Evolutionary conservation across 106 monocot species (phyloP), one percentile per base, ranked within the genome.

Genomic region (Triglochin maritima): DNA sequence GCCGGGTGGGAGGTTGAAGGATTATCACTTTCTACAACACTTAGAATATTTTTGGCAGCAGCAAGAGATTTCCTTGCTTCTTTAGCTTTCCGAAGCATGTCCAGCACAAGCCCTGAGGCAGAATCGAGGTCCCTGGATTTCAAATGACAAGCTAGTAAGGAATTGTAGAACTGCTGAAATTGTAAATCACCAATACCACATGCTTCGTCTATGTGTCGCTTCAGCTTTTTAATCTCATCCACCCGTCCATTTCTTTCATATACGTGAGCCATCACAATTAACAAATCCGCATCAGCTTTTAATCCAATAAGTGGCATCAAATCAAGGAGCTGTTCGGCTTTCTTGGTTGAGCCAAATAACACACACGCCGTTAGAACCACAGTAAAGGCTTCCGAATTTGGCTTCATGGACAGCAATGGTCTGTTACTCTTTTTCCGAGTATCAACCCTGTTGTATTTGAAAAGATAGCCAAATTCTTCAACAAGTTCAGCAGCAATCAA

Each of bases 241-340:
- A 73, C 63, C 59, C 64, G 77, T 46, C 92, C 92, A 67, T 98
- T 98, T 51, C 72, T 88, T 57, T 98, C 98, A 79, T 86, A 88
- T 66, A 98, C 75, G 57, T 60, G 72, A 66, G 92, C 92, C 86
- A 88, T 92, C 17, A 81, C 61, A 63, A 98, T 82, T 45, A 98
- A 71, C 50, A 92, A 76, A 8, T 63, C 66, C 13, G 63, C 65
- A 61, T 86, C 80, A 62, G 86, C 69, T 77, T 78, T 91, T 65
- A 92, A 71, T 4, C 86, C 83, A 46, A 98, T 67, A 53, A 77
- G 78, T 42, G 92, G 91, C 80, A 98, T 88, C 59, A 98, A 61
- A 57, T 92, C 88, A 55, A 98, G 83, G 63, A 98, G 82, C 66
- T 88, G 72, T 71, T 89, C 93, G 1, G 80, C 88, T 71, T 89